Evolutionary conservation across 108 stramenopile species (phyloP).

Genomic region (Fragilaria radians): DNA sequence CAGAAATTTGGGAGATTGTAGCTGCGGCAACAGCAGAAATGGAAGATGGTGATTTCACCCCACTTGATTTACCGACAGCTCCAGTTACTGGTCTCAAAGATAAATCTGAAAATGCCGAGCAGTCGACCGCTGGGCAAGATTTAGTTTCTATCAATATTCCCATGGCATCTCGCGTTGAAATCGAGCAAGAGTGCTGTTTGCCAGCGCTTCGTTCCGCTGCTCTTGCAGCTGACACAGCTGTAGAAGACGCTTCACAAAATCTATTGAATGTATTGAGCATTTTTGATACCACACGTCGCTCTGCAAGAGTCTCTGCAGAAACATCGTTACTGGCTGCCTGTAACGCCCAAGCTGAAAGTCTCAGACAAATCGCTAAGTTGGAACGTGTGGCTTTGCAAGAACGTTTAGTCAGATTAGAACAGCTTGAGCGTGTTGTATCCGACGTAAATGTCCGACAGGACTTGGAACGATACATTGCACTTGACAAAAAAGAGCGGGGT

Average conservation of each 20-base stretch:
- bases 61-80: conserved; percentile 35
- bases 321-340: conserved; percentile 48
- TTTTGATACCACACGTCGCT: conserved; percentile 53
- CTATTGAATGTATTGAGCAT: conserved; percentile 49
- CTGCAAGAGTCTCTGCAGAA: conserved; percentile 60
- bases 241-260: conserved; percentile 48
- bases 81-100: conserved; percentile 9
- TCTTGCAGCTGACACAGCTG: conserved; percentile 43
- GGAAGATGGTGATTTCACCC: conserved; percentile 60
- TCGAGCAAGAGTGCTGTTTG: conserved; percentile 51
- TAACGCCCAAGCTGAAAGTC: conserved; percentile 45
- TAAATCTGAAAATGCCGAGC: background rate
- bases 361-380: conserved; percentile 40
- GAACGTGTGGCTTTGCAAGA: conserved; percentile 52
- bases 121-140: conserved; percentile 3
- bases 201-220: conserved; percentile 47
- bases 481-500: conserved; percentile 41
- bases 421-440: conserved; percentile 42
- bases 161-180: conserved; percentile 34
- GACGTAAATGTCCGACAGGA: conserved; percentile 64
- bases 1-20: conserved; percentile 63
- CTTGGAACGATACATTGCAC: conserved; percentile 50
- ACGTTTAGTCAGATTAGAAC: conserved; percentile 33
- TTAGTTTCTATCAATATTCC: conserved; percentile 5
- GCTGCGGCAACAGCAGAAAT: conserved; percentile 36